phyloP scores from a whole-genome alignment of 2,329 filamentous ascomycete genomes.

The Hansfordia pulvinata region DNA sequence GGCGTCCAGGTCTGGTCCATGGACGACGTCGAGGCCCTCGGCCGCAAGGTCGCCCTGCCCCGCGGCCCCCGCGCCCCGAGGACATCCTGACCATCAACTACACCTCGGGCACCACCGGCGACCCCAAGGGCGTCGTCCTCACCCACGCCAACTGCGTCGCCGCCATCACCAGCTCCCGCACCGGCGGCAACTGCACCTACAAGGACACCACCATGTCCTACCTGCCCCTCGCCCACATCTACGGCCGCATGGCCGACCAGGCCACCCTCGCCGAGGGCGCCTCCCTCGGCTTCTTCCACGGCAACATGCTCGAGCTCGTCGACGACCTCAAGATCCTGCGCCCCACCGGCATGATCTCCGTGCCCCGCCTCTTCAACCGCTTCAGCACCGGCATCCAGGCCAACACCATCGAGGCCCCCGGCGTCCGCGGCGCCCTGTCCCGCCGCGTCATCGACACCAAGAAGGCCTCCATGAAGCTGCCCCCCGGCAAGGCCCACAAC shows the following conservation, averaged over 20 bases:
- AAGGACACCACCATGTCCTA: slow-evolving; percentile 68
- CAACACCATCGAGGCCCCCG: slow-evolving; percentile 64
- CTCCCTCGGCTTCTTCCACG: slow-evolving; percentile 84
- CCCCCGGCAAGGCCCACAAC: slow-evolving; percentile 62
- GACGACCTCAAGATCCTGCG: slow-evolving; percentile 83
- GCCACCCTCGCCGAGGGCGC: slow-evolving; percentile 57
- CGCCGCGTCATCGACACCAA: slow-evolving; percentile 71
- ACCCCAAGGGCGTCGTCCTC: slow-evolving; percentile 72
- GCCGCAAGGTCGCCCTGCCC: slow-evolving; percentile 53
- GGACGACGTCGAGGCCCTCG: slow-evolving; percentile 67
- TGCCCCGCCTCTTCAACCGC: slow-evolving; percentile 83
- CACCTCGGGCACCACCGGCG: slow-evolving; percentile 73
- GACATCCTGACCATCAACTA: slow-evolving; percentile 87
- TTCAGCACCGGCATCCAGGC: slow-evolving; percentile 75
- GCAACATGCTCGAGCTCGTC: slow-evolving; percentile 71
- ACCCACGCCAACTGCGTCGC: slow-evolving; percentile 73
- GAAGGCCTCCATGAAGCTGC: slow-evolving; percentile 60
- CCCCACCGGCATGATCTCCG: slow-evolving; percentile 74
- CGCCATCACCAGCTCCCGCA: slow-evolving; percentile 48
- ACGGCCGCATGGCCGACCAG: slow-evolving; percentile 74
- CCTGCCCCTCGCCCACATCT: slow-evolving; percentile 88
- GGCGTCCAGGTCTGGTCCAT: slow-evolving; percentile 74
- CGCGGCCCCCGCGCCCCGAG: slow-evolving; percentile 57
- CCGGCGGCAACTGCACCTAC: slow-evolving; percentile 32
- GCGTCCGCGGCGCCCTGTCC: slow-evolving; percentile 69